phyloP scores from a whole-genome alignment of 2,329 filamentous ascomycete genomes.

The Fusarium incarnatum region DNA sequence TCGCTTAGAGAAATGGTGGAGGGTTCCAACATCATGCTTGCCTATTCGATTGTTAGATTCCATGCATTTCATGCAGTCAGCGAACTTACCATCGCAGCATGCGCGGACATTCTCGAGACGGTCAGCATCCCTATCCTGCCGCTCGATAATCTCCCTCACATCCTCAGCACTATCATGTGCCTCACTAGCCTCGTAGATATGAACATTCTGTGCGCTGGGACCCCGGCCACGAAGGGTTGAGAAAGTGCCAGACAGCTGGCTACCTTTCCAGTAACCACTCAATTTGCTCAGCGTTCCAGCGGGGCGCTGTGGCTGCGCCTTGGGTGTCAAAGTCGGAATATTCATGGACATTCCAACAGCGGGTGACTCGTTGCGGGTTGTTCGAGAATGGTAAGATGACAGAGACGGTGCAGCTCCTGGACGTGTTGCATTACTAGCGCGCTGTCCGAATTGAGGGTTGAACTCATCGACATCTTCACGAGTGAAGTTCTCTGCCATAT shows the following conservation, averaged over 20 bases:
- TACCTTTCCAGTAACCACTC: slow-evolving; percentile 69
- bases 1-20: slow-evolving; percentile 62
- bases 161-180: slow-evolving; percentile 86
- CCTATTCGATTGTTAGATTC: slow-evolving; percentile 57
- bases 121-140: slow-evolving; percentile 80
- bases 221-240: slow-evolving; percentile 66
- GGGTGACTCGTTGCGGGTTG: slow-evolving; percentile 74
- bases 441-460: slow-evolving; percentile 71
- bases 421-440: slow-evolving; percentile 54
- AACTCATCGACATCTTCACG: slow-evolving; percentile 80
- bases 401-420: slow-evolving; percentile 72
- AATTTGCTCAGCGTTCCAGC: slow-evolving; percentile 67
- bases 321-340: slow-evolving; percentile 68
- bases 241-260: slow-evolving; percentile 61
- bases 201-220: slow-evolving; percentile 56
- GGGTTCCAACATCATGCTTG: slow-evolving; percentile 78
- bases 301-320: slow-evolving; percentile 54
- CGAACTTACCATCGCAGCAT: slow-evolving; percentile 89
- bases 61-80: not conserved
- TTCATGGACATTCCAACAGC: slow-evolving; percentile 61
- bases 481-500: slow-evolving; percentile 67
- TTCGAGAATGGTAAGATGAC: slow-evolving; percentile 83
- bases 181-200: slow-evolving; percentile 71
- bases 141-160: slow-evolving; percentile 80
- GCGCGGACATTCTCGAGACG: slow-evolving; percentile 94